Percentiles rank a stretch among this genome's conserved stretches.
Evolutionary conservation across 2,329 filamentous ascomycete species (phyloP).

Genomic region (Colletotrichum coccodes): DNA sequence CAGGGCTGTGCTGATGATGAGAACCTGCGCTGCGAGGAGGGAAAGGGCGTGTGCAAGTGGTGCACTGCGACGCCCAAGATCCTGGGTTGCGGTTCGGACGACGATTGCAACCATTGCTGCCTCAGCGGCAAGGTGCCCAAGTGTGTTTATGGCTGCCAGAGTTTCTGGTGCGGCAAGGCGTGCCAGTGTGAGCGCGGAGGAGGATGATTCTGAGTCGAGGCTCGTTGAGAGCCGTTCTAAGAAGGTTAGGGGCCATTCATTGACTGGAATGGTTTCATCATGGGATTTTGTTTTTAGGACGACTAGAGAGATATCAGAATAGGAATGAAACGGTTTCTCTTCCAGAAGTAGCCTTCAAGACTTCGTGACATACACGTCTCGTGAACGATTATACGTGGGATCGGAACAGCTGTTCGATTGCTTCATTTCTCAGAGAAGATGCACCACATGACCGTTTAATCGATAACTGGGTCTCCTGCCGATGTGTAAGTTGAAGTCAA

Average conservation of each 20-base stretch:
- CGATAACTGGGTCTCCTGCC: too few relatives aligned
- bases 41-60: not conserved
- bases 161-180: not conserved
- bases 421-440: too few relatives aligned
- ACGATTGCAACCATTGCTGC: slow-evolving; percentile 12
- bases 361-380: not conserved
- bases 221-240: not conserved
- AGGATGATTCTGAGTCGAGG: not conserved
- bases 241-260: not conserved
- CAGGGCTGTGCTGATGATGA: not conserved
- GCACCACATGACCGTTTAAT: too few relatives aligned
- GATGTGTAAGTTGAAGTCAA: too few relatives aligned
- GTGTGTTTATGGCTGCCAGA: not conserved
- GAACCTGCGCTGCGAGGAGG: not conserved
- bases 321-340: not conserved
- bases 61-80: not conserved
- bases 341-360: too few relatives aligned
- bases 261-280: not conserved
- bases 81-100: not conserved
- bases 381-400: not conserved
- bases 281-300: not conserved
- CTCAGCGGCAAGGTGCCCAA: not conserved
- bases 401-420: not conserved
- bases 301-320: not conserved
- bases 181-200: not conserved